A percentile compares a stretch with the other conserved stretches of the same genome.
These are phyloP conservation scores for Coemansia sp. DNA, from an alignment of 192 early-diverging fungal genomes.

Conservation along the genomic window DNA sequence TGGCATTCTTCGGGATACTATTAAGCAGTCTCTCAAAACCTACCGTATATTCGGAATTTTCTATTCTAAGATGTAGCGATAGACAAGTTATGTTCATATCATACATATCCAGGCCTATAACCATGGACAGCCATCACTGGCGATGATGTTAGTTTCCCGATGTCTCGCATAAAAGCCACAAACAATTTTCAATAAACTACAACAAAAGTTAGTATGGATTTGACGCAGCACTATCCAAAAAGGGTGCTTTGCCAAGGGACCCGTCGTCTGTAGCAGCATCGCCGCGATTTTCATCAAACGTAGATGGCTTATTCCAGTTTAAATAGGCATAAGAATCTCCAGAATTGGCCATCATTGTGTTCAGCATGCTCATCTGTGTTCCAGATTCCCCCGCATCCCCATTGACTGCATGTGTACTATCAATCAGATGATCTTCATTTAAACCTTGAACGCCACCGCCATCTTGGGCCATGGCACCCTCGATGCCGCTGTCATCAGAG, in stretches of 20 bases:
- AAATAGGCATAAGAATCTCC: neutral
- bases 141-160: neutral
- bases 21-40: neutral
- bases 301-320: neutral
- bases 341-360: neutral
- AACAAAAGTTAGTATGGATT: neutral
- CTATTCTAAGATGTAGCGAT: neutral
- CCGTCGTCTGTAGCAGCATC: neutral
- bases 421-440: slow-evolving; percentile 11
- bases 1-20: neutral
- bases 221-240: neutral
- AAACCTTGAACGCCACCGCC: neutral
- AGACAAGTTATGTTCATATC: neutral
- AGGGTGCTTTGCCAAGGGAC: neutral
- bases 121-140: neutral
- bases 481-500: neutral
- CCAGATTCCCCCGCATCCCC: neutral
- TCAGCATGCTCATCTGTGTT: neutral
- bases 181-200: neutral
- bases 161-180: neutral
- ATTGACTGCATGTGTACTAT: neutral
- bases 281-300: neutral
- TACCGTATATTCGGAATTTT: neutral
- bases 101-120: neutral
- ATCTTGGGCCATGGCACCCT: neutral